Base-by-base conservation (phyloP, 2,329 filamentous ascomycete species). In the Sporothrix inflata region DNA sequence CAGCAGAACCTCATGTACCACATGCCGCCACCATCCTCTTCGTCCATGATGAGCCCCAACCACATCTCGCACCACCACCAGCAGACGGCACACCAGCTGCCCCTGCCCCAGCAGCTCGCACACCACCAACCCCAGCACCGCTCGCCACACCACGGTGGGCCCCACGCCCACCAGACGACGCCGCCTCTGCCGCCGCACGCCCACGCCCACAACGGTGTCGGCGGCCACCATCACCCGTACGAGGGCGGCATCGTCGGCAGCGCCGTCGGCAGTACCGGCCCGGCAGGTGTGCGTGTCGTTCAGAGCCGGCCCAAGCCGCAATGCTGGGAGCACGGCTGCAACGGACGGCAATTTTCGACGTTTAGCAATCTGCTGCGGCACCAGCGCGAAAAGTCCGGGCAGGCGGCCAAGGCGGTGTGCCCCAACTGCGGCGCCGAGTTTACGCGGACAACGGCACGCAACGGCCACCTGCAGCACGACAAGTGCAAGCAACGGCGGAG, bases 291-390 rank as follows among this genome's bases (percentile, higher is more conserved):
- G 51, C 87, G 92, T 73, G 89, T 94, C 19, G 86, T 94, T 21
- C 91, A 92, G 80, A 90, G 89, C 76, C 88, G 92, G 75, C 94
- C 94, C n/a, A 97, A 97, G 83, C 94, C 94, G 61, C 94, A 97
- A 80, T 98, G 95, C 82, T 98, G 93, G 93, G 95, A 98, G 74
- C 95, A 98, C 79, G 95, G 94, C 12, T 98, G 95, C 85, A 97
- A 98, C 78, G 95, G 95, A 24, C 90, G 94, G 40, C 93, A 97
- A 78, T 98, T 98, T 79, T 97, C 94, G 21, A 98, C 95, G 3
- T 98, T 98, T 80, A 97, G 94, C 87, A 98, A 98, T 79, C 87
- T 98, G 3, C 85, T 98, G 49, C 88, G 95, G 74, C 95, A 98
- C 80, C 94, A 98, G 81, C 89, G 95, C 57, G 95, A 98, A 82